phyloP scores from a whole-genome alignment of 2,329 filamentous ascomycete genomes.

The Pestalotiopsis fici region DNA sequence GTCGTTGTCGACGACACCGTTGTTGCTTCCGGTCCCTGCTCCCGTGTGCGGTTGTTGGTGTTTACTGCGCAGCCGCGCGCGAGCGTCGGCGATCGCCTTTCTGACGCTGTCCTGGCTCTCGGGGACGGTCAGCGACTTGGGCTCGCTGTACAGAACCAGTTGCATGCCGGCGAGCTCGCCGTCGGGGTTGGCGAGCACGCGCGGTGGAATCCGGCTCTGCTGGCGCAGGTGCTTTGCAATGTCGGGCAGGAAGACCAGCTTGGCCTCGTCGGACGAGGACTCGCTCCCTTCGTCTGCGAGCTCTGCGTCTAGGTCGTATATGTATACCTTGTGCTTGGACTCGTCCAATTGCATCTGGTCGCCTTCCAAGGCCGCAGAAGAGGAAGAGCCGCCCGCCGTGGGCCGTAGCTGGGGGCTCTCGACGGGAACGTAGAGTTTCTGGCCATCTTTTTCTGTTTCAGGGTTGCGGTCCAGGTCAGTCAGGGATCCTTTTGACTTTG shows the following conservation, averaged over 20 bases:
- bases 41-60: conserved; percentile 46
- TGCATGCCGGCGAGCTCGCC: conserved; percentile 63
- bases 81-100: conserved; percentile 80
- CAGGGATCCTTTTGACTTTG: neutral
- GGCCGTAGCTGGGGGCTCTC: conserved; percentile 42
- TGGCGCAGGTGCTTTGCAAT: conserved; percentile 78
- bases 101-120: conserved; percentile 76
- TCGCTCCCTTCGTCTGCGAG: conserved; percentile 55
- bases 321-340: conserved; percentile 84
- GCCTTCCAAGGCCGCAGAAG: conserved; percentile 31
- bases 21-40: conserved; percentile 25
- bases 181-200: conserved; percentile 60
- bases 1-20: conserved; percentile 8
- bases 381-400: conserved; percentile 15
- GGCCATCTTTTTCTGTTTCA: conserved; percentile 58
- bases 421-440: conserved; percentile 67
- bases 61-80: conserved; percentile 65
- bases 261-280: conserved; percentile 51
- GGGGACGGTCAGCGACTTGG: conserved; percentile 73
- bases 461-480: neutral
- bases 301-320: conserved; percentile 88
- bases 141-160: conserved; percentile 83
- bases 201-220: conserved; percentile 67
- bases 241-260: conserved; percentile 79
- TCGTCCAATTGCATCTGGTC: conserved; percentile 85